Conservation (phyloP, 306 rosid genomes). For the Mucuna pruriens region DNA sequence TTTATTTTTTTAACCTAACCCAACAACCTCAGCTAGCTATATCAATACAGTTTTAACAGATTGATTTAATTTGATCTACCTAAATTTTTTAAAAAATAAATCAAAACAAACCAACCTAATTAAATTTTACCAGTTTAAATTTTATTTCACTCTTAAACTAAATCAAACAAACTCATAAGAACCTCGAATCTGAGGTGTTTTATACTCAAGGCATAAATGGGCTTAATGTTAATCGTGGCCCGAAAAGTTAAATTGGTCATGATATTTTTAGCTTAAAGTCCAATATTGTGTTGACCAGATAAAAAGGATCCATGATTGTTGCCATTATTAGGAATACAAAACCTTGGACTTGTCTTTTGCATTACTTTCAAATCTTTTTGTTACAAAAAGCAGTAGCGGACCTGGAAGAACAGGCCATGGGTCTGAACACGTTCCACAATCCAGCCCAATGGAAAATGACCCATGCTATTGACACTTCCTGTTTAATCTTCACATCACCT, state of each 20-base stretch:
- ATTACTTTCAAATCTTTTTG: too few relatives aligned
- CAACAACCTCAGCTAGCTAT: background rate
- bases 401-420: background rate
- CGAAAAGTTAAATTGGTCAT: background rate
- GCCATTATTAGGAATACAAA: background rate
- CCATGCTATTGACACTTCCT: too few relatives aligned
- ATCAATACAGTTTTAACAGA: background rate
- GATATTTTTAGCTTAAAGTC: background rate
- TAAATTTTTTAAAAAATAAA: background rate
- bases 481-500: too few relatives aligned
- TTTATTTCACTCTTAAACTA: background rate
- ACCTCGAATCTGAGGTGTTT: too few relatives aligned
- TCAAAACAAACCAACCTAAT: background rate
- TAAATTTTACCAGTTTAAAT: background rate
- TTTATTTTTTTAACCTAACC: background rate
- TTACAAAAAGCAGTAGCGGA: background rate
- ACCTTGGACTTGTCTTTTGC: background rate
- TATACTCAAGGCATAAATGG: background rate
- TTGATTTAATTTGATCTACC: background rate
- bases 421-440: background rate
- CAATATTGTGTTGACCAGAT: background rate
- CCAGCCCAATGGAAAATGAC: background rate
- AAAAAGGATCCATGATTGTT: background rate
- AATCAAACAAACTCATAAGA: background rate
- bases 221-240: background rate